phyloP scores from a whole-genome alignment of 2,329 filamentous ascomycete genomes.

The Keithomyces neogunnii region DNA sequence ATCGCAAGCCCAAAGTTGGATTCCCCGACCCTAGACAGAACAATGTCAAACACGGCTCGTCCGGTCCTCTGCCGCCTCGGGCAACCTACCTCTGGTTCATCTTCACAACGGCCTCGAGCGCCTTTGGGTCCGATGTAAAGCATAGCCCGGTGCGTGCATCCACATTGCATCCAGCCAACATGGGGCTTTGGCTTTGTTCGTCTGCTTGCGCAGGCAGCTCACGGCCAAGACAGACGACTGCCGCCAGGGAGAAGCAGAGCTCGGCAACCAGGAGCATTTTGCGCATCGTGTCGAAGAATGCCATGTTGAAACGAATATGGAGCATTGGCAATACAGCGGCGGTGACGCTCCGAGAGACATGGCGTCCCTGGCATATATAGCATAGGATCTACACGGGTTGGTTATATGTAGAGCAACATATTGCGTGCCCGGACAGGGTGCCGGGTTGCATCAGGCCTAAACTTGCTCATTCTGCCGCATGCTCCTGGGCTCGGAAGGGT shows the following conservation, averaged over 20 bases:
- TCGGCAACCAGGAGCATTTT: neutral
- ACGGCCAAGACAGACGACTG: neutral
- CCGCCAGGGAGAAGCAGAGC: neutral
- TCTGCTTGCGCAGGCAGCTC: neutral
- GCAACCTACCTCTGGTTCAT: slow-evolving; percentile 11
- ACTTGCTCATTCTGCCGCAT: slow-evolving; percentile 26
- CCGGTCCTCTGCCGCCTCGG: neutral
- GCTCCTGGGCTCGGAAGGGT: neutral
- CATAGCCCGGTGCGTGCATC: neutral
- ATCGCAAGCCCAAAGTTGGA: slow-evolving; percentile 21
- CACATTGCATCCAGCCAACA: neutral
- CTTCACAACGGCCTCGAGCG: slow-evolving; percentile 19
- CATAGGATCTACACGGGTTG: too few species aligned
- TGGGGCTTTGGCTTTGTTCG: neutral
- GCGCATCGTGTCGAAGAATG: slow-evolving; percentile 18
- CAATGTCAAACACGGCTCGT: neutral
- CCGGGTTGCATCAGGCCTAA: slow-evolving; percentile 9
- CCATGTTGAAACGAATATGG: slow-evolving; percentile 9
- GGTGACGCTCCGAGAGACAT: neutral
- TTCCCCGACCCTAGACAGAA: slow-evolving; percentile 15
- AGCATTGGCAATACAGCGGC: neutral
- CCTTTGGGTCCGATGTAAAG: neutral
- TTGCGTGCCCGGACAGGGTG: neutral
- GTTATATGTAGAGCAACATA: too few species aligned
- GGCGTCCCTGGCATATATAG: too few species aligned